phyloP scores from a whole-genome alignment of 2,329 filamentous ascomycete species.

The Aspergillus proliferans region DNA sequence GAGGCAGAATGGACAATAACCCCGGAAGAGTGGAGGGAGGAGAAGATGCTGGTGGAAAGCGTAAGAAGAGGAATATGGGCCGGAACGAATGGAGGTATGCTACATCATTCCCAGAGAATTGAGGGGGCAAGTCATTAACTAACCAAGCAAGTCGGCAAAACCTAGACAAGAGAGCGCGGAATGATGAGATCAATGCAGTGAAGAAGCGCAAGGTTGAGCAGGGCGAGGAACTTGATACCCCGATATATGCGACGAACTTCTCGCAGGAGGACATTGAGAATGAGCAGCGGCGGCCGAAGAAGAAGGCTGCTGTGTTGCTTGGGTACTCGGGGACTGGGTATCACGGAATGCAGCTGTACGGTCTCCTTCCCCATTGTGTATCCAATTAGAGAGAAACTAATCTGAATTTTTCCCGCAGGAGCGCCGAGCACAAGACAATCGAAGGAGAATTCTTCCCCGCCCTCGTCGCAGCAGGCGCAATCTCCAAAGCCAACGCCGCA shows the following conservation, averaged over 20 bases:
- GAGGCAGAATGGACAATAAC: conserved; percentile 29
- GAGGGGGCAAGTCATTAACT: conserved; percentile 22
- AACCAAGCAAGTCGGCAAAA: conserved; percentile 49
- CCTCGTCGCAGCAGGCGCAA: conserved; percentile 83
- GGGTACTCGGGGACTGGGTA: conserved; percentile 96
- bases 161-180: conserved; percentile 48
- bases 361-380: background rate
- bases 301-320: conserved; percentile 91
- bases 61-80: conserved; percentile 63
- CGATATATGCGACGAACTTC: conserved; percentile 55
- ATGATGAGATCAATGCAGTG: conserved; percentile 45
- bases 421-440: conserved; percentile 73
- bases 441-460: conserved; percentile 92
- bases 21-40: conserved; percentile 24
- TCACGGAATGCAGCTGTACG: conserved; percentile 85
- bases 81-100: conserved; percentile 59
- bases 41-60: conserved; percentile 32
- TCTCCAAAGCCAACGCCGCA: conserved; percentile 93
- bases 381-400: conserved; percentile 1
- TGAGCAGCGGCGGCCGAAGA: conserved; percentile 83
- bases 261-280: conserved; percentile 77
- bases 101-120: background rate
- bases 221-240: conserved; percentile 33
- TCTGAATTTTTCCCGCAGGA: conserved; percentile 24
- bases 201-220: conserved; percentile 52